A percentile compares a stretch with the other conserved stretches of the same genome.
These are phyloP conservation scores for Malassezia yamatoensis DNA, from an alignment of 1,284 basidiomycete genomes.

Conservation along the genomic window DNA sequence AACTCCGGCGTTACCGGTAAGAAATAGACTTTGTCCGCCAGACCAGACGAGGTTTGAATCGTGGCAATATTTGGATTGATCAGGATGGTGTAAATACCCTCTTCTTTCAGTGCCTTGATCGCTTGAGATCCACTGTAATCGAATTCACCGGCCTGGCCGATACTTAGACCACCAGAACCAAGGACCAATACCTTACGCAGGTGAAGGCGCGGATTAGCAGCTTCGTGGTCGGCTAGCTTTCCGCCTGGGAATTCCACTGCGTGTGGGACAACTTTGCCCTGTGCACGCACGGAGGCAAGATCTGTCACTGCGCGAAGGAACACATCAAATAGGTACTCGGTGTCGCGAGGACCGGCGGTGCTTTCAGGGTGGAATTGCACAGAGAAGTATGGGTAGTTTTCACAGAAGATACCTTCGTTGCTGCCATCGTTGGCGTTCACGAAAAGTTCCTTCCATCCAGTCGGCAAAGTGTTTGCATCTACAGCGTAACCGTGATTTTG, in stretches of 20 bases:
- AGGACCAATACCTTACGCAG: constrained; percentile 92
- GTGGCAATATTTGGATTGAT: constrained; percentile 48
- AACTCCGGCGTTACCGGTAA: constrained; percentile 93
- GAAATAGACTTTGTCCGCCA: constrained; percentile 95
- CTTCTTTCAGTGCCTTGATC: constrained; percentile 91
- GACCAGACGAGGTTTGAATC: constrained; percentile 63
- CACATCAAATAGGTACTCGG: constrained; percentile 96
- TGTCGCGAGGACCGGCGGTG: constrained; percentile 94
- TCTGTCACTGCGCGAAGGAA: constrained; percentile 81
- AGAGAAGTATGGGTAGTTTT: constrained; percentile 78
- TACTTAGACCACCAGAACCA: constrained; percentile 87
- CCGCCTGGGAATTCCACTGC: constrained; percentile 75
- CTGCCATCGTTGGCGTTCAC: constrained; percentile 91
- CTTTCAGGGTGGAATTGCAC: constrained; percentile 99
- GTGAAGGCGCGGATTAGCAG: constrained; percentile 61
- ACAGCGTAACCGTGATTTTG: constrained; percentile 99
- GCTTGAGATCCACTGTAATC: constrained; percentile 99
- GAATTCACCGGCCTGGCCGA: constrained; percentile 98
- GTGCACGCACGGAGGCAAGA: constrained; percentile 58
- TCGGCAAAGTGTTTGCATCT: constrained; percentile 66
- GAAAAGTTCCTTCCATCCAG: constrained; percentile 88
- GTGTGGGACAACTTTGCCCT: constrained; percentile 1
- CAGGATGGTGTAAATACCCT: constrained; percentile 84
- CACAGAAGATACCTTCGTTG: constrained; percentile 88
- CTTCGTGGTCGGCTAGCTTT: constrained; percentile 69